Evolutionary conservation across 257 asterid genomes (phyloP).

Genomic region (Ehretia macrophylla): DNA sequence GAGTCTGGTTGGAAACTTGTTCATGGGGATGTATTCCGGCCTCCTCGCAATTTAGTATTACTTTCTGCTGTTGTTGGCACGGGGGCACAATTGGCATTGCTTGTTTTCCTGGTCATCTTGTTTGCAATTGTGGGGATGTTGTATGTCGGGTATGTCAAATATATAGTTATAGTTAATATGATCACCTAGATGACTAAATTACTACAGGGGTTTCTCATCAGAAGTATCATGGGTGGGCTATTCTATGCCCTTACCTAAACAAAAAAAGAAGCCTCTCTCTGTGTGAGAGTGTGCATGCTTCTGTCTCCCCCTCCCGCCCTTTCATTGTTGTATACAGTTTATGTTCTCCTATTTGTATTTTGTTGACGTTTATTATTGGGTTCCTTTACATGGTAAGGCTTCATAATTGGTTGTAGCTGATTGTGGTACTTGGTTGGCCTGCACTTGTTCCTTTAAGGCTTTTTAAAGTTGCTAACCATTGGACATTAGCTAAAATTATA

Average conservation of each 20-base stretch:
- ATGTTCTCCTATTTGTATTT: neutral
- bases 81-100: conserved; percentile 56
- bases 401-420: conserved; percentile 3
- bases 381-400: neutral
- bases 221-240: too few relatives aligned
- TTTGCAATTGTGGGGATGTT: conserved; percentile 57
- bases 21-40: conserved; percentile 59
- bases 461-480: too few relatives aligned
- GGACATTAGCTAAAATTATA: neutral
- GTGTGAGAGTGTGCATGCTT: too few relatives aligned
- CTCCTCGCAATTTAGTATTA: conserved; percentile 41
- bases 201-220: neutral
- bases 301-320: too few relatives aligned
- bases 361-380: neutral
- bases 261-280: too few relatives aligned
- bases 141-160: conserved; percentile 52
- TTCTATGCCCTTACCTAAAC: too few relatives aligned
- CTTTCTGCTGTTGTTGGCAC: conserved; percentile 61
- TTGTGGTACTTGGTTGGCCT: neutral
- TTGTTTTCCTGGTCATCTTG: conserved; percentile 53
- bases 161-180: neutral
- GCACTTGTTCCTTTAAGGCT: neutral
- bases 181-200: neutral
- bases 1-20: conserved; percentile 76
- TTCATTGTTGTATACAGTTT: too few relatives aligned